Conservation (phyloP, 257 asterid species). For the Vinca minor region DNA sequence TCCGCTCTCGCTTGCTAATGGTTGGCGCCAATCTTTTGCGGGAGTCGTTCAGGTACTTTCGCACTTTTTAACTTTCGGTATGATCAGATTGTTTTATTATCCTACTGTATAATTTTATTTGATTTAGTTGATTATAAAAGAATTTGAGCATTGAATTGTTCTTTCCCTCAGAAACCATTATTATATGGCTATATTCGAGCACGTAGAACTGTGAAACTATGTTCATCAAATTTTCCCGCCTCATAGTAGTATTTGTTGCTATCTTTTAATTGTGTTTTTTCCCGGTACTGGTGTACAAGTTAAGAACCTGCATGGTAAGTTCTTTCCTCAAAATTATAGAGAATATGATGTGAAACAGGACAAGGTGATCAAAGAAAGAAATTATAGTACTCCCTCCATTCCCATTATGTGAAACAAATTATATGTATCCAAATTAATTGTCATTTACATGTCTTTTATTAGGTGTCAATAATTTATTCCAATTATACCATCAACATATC, state of each 20-base stretch:
- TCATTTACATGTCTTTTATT: too few relatives aligned
- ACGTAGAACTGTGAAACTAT: not conserved
- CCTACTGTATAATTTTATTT: not conserved
- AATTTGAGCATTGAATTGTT: not conserved
- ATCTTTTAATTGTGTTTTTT: not conserved
- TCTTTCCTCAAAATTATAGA: not conserved
- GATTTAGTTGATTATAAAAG: not conserved
- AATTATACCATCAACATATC: too few relatives aligned
- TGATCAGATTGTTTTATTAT: not conserved
- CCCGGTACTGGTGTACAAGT: not conserved
- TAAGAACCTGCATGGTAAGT: not conserved
- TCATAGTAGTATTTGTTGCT: not conserved
- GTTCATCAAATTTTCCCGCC: not conserved
- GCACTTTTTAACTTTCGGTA: slow-evolving; percentile 3
- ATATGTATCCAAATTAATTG: too few relatives aligned
- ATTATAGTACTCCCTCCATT: too few relatives aligned
- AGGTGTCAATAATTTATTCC: too few relatives aligned
- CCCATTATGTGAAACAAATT: too few relatives aligned
- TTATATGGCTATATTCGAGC: not conserved
- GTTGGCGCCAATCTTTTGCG: slow-evolving; percentile 85
- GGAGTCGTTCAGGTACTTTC: slow-evolving; percentile 82
- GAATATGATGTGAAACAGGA: not conserved
- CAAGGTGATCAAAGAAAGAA: not conserved
- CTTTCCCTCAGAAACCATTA: not conserved
- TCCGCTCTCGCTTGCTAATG: slow-evolving; percentile 62